Percentiles rank a stretch among this genome's conserved stretches.
These are phyloP conservation scores for Dioszegia crocea DNA, from an alignment of 768 basidiomycete species.

Conservation along the genomic window DNA sequence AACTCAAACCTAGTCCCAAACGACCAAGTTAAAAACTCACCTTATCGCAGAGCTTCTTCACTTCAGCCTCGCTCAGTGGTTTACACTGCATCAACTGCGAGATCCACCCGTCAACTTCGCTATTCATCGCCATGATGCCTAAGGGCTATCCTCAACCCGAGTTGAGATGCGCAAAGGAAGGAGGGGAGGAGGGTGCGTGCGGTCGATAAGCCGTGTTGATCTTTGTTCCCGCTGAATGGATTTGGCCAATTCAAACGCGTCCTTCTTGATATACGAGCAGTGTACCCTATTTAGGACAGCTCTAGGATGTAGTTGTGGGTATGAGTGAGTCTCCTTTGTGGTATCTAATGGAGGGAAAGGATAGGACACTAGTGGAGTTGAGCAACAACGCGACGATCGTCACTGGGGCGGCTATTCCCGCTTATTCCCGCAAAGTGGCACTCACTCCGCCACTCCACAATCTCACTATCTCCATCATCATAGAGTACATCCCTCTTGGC, in stretches of 20 bases:
- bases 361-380: background rate
- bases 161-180: background rate
- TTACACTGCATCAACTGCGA: constrained; percentile 95
- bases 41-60: constrained; percentile 99
- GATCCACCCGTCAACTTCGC: constrained; percentile 94
- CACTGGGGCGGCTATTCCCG: background rate
- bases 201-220: background rate
- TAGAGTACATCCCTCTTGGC: background rate
- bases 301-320: no score
- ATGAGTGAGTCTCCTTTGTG: constrained; percentile 10
- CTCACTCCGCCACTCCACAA: background rate
- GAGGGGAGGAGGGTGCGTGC: background rate
- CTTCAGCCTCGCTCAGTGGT: constrained; percentile 87
- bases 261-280: no score
- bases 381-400: background rate
- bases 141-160: background rate
- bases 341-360: background rate
- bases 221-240: no score
- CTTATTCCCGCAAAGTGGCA: constrained; percentile 8
- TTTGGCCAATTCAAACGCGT: no score
- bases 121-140: constrained; percentile 43
- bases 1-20: no score
- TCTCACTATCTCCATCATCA: background rate
- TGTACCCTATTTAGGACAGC: no score
- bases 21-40: constrained; percentile 55